phyloP scores from a whole-genome alignment of 805 yeast species.

The Wickerhamomyces pijperi region DNA sequence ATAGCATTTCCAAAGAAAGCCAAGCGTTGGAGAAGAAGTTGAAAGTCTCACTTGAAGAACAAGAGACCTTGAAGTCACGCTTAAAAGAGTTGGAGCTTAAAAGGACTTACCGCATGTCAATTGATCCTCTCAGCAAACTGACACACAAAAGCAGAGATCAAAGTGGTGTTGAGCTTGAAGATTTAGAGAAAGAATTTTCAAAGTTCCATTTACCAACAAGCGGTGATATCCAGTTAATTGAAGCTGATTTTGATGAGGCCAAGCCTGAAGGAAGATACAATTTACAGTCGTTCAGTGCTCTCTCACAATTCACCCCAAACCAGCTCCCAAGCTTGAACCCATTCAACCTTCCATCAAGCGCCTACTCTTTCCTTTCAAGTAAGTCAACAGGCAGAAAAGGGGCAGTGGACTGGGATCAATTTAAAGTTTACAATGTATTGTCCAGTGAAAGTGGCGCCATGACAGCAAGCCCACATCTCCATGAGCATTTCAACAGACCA shows the following conservation, averaged over 20 bases:
- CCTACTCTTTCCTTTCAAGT: background rate
- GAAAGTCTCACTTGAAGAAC: background rate
- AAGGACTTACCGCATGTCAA: background rate
- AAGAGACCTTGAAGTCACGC: background rate
- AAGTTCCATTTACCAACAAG: background rate
- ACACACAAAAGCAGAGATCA: too few species aligned
- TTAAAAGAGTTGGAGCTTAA: background rate
- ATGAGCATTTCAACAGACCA: too few species aligned
- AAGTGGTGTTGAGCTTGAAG: background rate
- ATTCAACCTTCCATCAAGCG: background rate
- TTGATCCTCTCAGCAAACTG: too few species aligned
- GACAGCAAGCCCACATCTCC: background rate
- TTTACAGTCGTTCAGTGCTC: background rate
- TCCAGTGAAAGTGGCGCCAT: too few species aligned
- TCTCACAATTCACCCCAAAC: background rate
- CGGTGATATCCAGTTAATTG: background rate
- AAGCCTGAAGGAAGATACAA: background rate
- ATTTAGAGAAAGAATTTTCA: background rate
- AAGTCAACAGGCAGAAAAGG: background rate
- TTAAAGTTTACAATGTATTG: background rate
- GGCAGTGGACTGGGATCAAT: background rate
- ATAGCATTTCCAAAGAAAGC: constrained; percentile 3
- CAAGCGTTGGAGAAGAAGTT: background rate
- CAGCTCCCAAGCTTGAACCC: background rate
- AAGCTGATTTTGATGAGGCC: background rate